These are phyloP conservation scores for Urochloa ruziziensis DNA, from an alignment of 176 grass and related monocot genomes.

Conservation along the genomic window DNA sequence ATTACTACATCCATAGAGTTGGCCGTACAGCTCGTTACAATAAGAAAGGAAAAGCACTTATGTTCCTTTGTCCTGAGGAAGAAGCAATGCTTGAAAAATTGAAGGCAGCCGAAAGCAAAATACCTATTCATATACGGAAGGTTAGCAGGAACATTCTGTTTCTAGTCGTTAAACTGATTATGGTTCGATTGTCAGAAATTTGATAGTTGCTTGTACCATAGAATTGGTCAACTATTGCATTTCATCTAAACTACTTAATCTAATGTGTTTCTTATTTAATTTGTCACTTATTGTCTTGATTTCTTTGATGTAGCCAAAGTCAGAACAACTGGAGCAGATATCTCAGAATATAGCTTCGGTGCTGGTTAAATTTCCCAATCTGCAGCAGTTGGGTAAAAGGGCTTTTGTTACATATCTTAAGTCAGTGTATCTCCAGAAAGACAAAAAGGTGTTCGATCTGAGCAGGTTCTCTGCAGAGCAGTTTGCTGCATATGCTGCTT, in stretches of 20 bases:
- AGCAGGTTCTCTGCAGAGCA: conserved; percentile 68
- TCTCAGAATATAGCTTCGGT: conserved; percentile 69
- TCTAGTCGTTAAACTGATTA: neutral
- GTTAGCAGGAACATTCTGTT: conserved; percentile 22
- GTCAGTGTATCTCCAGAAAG: conserved; percentile 60
- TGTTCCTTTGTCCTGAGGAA: conserved; percentile 84
- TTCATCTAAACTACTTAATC: neutral
- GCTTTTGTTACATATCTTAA: conserved; percentile 85
- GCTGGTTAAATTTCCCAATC: conserved; percentile 67
- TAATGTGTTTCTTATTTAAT: conserved; percentile 6
- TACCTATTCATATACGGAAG: conserved; percentile 63
- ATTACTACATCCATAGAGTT: conserved; percentile 88
- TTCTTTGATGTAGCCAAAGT: conserved; percentile 57
- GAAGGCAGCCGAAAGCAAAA: conserved; percentile 75
- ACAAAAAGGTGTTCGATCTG: conserved; percentile 80
- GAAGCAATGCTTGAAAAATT: conserved; percentile 82
- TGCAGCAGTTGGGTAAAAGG: conserved; percentile 82
- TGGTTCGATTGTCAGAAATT: neutral
- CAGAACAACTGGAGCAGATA: conserved; percentile 72
- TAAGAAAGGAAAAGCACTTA: conserved; percentile 73
- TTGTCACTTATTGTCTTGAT: neutral
- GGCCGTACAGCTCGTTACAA: conserved; percentile 89
- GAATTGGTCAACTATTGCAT: conserved; percentile 1
- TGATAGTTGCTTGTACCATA: neutral
- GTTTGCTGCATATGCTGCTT: conserved; percentile 73